Percentiles rank a stretch among this genome's conserved stretches.
phyloP scores from a whole-genome alignment of 148 eudicot genomes.

The Rhododendron kiyosumense region DNA sequence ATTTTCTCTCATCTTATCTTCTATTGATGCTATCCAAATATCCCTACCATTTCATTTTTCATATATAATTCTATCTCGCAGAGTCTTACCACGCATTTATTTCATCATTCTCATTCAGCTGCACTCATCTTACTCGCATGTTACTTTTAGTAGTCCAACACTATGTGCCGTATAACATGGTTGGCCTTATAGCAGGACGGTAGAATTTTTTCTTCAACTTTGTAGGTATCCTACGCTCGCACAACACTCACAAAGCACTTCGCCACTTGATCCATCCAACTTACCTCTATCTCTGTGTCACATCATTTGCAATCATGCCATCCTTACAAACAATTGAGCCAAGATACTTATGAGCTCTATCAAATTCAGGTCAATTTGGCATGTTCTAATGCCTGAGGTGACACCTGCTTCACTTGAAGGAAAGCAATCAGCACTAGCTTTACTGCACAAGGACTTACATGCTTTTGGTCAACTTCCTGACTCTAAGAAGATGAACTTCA shows the following conservation, averaged over 20 bases:
- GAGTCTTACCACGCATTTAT: neutral
- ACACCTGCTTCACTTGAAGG: neutral
- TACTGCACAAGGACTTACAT: neutral
- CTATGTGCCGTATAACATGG: neutral
- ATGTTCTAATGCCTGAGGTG: neutral
- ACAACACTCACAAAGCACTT: neutral
- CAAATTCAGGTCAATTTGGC: neutral
- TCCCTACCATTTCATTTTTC: neutral
- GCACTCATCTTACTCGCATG: neutral
- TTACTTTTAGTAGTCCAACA: neutral
- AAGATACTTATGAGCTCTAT: neutral
- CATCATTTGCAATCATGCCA: neutral
- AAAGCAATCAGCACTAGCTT: neutral
- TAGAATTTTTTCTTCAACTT: neutral
- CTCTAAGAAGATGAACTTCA: neutral
- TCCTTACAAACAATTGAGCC: neutral
- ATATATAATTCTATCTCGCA: neutral
- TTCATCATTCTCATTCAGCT: neutral
- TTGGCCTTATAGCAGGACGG: neutral
- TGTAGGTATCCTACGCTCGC: neutral
- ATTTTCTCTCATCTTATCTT: neutral
- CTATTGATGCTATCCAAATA: neutral
- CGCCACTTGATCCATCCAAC: neutral
- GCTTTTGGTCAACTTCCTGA: neutral
- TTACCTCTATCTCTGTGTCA: neutral